phyloP scores from a whole-genome alignment of 306 rosid species.

The Alnus glutinosa region DNA sequence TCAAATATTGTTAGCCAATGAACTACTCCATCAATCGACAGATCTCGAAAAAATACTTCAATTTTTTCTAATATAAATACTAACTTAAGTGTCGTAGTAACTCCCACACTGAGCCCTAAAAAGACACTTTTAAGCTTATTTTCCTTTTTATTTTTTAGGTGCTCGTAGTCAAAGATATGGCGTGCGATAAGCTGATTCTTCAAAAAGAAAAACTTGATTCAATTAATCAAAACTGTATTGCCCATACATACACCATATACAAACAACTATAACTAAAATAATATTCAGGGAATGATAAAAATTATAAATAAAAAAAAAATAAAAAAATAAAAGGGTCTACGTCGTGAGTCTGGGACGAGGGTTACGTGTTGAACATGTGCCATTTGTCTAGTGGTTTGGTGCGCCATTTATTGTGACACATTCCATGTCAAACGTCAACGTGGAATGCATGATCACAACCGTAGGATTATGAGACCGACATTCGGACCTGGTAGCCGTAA shows the following conservation, averaged over 20 bases:
- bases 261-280: background rate
- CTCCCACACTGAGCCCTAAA: fast-evolving
- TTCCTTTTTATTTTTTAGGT: too few relatives aligned
- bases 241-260: background rate
- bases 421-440: conserved; percentile 34
- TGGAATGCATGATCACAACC: conserved; percentile 28
- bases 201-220: too few relatives aligned
- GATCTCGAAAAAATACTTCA: too few relatives aligned
- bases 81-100: too few relatives aligned
- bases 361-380: conserved; percentile 29
- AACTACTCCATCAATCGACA: too few relatives aligned
- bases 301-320: background rate
- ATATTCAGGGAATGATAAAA: background rate
- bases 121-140: too few relatives aligned
- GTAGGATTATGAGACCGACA: conserved; percentile 25
- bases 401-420: conserved; percentile 20
- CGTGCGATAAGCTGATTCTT: too few relatives aligned
- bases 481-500: conserved; percentile 28
- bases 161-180: too few relatives aligned
- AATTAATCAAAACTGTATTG: background rate
- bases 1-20: too few relatives aligned
- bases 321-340: conserved; percentile 4
- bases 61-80: too few relatives aligned
- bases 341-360: conserved; percentile 16
- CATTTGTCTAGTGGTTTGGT: conserved; percentile 28